Evolutionary conservation across 2,329 filamentous ascomycete genomes (phyloP), one percentile per base, ranked within the genome.

Genomic region (Diaporthe vaccinii): DNA sequence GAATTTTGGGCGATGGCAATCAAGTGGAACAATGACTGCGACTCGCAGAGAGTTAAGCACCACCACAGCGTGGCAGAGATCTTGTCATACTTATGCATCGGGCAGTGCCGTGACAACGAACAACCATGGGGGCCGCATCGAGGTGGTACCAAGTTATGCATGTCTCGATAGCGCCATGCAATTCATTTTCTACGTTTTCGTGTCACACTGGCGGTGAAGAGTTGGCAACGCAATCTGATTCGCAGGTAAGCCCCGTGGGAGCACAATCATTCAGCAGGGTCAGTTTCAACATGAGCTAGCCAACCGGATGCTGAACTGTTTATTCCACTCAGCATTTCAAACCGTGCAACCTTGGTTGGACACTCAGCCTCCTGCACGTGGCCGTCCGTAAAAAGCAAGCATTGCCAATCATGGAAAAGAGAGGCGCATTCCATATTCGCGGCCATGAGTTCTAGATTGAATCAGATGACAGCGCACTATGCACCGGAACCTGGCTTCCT

Each of bases 201-300:
- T 68, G 65, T 68, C 65, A 68, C 65, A 68, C 46, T 68, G 65
- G 65, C 65, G 65, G 65, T 68, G 65, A 68, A 68, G 65, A 68
- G 15, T 14, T n/a, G 34, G 12, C 28, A 25, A 53, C 31, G 46
- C 46, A 39, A 36, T 53, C 25, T 49, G 65, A 68, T 68, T 68
- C 65, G 65, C n/a, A 68, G 65, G 65, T 36, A 39, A 68, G n/a
- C 46, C 28, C 65, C 65, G 65, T 55, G 46, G 65, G 15, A 51
- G 46, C 65, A 68, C 65, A 68, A 36, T 20, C 39, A 28, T 68
- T 53, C 65, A 68, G 34, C 65, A 53, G 65, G n/a, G 53, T 39
- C 28, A 68, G 49, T 12, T 25, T 53, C 65, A 28, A 28, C 65
- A 25, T 39, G 31, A 36, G 12, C 31, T 68, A 5, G 4, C 46